Conservation (phyloP, 345 rosid species). For the Rhodamnia rubescens region DNA sequence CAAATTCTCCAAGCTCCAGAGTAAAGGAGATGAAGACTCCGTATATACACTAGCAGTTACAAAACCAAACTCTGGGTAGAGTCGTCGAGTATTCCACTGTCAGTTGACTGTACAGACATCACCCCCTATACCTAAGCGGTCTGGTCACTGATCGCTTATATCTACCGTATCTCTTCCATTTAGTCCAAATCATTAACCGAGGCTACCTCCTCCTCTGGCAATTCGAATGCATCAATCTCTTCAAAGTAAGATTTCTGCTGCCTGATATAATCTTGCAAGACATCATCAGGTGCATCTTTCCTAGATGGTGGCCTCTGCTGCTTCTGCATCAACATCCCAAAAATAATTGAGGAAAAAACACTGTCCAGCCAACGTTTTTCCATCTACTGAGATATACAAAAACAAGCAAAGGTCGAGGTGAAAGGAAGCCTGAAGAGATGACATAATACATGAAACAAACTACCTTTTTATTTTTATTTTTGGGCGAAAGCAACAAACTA, state of each 20-base stretch:
- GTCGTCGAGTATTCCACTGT: not conserved
- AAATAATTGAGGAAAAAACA: not conserved
- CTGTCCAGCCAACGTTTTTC: not conserved
- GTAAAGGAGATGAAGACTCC: not conserved
- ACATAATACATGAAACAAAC: not conserved
- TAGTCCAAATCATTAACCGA: slow-evolving; percentile 34
- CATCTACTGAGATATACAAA: not conserved
- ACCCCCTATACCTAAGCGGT: not conserved
- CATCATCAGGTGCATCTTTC: slow-evolving; percentile 3
- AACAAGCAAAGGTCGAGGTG: not conserved
- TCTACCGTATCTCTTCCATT: not conserved
- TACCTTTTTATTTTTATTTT: not conserved
- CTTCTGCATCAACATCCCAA: slow-evolving; percentile 24
- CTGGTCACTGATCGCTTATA: not conserved
- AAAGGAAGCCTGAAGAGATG: not conserved
- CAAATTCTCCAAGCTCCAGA: not conserved
- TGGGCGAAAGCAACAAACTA: too few species aligned
- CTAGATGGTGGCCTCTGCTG: slow-evolving; percentile 2
- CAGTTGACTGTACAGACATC: not conserved
- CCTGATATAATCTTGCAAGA: slow-evolving; percentile 38
- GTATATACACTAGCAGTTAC: not conserved
- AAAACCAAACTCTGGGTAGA: not conserved
- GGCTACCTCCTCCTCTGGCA: slow-evolving; percentile 56
- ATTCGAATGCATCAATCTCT: slow-evolving; percentile 62
- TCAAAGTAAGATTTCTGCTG: slow-evolving; percentile 66